These are phyloP conservation scores for Exutisphaerella laricina DNA, from an alignment of 2,329 filamentous ascomycete species.

Conservation along the genomic window DNA sequence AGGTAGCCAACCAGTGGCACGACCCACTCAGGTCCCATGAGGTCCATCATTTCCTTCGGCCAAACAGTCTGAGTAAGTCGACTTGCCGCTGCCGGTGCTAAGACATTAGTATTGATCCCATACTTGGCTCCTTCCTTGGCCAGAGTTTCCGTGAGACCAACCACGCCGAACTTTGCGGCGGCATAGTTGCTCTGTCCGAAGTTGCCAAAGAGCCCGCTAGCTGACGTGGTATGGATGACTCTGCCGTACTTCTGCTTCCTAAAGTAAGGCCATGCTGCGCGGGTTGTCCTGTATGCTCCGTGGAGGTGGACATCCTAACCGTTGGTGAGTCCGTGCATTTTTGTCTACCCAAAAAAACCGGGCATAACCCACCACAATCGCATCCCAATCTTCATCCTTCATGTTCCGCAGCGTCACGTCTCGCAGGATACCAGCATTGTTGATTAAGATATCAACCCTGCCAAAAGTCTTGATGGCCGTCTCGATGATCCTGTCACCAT, in stretches of 20 bases:
- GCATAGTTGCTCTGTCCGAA: conserved; percentile 97
- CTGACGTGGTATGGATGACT: conserved; percentile 91
- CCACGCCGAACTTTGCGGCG: conserved; percentile 88
- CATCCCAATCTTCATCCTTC: conserved; percentile 90
- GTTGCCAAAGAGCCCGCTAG: conserved; percentile 95
- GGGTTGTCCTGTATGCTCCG: conserved; percentile 92
- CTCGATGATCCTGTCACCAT: conserved; percentile 88
- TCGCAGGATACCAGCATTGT: conserved; percentile 91
- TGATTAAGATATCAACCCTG: conserved; percentile 77
- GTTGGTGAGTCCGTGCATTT: neutral
- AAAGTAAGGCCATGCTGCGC: conserved; percentile 98
- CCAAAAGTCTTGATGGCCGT: conserved; percentile 73
- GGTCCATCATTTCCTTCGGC: conserved; percentile 79
- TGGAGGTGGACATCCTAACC: conserved; percentile 61
- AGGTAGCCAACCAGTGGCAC: conserved; percentile 85
- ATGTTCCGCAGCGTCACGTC: conserved; percentile 98
- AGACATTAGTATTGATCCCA: conserved; percentile 89
- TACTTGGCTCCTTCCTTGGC: conserved; percentile 96
- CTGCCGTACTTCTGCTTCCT: conserved; percentile 97
- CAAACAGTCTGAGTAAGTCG: conserved; percentile 92
- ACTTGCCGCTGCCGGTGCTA: conserved; percentile 91
- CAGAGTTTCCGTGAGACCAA: conserved; percentile 93
- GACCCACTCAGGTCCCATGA: conserved; percentile 85
- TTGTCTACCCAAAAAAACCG: too few relatives aligned
- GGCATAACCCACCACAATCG: conserved; percentile 68